Evolutionary conservation across 2,329 filamentous ascomycete genomes (phyloP).

Genomic region (Penicillium sp.): DNA sequence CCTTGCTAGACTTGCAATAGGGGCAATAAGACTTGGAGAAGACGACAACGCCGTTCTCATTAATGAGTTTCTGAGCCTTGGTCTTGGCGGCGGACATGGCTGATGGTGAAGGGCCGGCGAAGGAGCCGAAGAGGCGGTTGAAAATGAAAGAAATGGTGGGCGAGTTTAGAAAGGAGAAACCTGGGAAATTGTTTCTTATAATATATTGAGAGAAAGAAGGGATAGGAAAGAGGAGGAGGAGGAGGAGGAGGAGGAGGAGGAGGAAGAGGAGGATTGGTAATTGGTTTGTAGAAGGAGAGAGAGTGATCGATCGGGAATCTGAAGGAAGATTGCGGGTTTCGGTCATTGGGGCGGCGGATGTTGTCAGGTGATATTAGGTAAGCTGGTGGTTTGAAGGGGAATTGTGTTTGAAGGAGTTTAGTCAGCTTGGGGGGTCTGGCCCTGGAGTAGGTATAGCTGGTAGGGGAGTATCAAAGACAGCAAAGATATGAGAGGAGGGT

Average conservation of each 20-base stretch:
- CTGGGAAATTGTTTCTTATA: conserved; percentile 23
- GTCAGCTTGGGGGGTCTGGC: conserved; percentile 5
- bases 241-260: no score
- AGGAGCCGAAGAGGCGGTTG: conserved; percentile 71
- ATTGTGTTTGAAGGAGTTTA: neutral
- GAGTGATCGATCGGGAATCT: neutral
- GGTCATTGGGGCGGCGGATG: conserved; percentile 24
- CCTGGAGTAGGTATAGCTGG: neutral
- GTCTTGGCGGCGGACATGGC: conserved; percentile 82
- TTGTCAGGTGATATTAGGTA: conserved; percentile 34
- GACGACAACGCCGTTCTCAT: conserved; percentile 88
- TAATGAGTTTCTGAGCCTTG: conserved; percentile 85
- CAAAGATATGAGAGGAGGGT: no score
- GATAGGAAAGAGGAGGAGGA: no score
- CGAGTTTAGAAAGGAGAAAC: conserved; percentile 44
- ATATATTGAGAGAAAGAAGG: conserved; percentile 13
- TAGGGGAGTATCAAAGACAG: no score
- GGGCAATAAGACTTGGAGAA: conserved; percentile 98
- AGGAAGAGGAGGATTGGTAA: conserved; percentile 5
- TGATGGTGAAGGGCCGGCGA: conserved; percentile 62
- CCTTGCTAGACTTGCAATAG: conserved; percentile 83
- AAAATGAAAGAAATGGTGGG: conserved; percentile 71
- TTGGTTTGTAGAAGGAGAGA: neutral
- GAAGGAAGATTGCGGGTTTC: conserved; percentile 15
- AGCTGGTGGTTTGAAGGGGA: no score